Conservation (phyloP, 345 rosid species). For the Noccaea bulbosa region DNA sequence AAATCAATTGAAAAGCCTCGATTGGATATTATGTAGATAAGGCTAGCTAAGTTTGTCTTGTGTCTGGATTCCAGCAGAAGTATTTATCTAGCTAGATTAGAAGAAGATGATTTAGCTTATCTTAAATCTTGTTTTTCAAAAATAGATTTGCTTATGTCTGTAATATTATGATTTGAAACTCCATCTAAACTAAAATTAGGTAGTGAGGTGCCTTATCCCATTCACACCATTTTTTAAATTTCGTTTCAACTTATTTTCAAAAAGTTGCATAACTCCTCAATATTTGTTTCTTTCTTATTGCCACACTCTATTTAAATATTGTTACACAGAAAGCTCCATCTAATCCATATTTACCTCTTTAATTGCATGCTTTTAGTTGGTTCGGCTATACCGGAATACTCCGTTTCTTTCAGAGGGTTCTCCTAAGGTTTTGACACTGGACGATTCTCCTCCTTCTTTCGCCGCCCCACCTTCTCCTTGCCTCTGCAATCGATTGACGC, state of each 20-base stretch:
- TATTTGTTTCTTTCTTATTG: background rate
- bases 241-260: background rate
- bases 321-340: background rate
- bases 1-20: background rate
- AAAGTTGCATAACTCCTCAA: conserved; percentile 1
- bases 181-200: conserved; percentile 36
- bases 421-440: conserved; percentile 26
- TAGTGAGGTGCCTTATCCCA: conserved; percentile 30
- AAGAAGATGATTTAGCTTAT: conserved; percentile 22
- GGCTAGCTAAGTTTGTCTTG: background rate
- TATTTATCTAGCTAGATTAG: conserved; percentile 3
- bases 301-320: background rate
- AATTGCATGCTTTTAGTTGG: background rate
- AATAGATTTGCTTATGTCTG: conserved; percentile 7
- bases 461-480: conserved; percentile 29
- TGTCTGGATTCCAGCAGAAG: conserved; percentile 22
- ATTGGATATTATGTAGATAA: conserved; percentile 1
- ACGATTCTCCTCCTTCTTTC: conserved; percentile 21
- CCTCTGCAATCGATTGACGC: conserved; percentile 10
- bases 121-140: conserved; percentile 25
- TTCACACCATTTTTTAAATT: conserved; percentile 4
- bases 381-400: background rate
- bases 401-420: background rate
- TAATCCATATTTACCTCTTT: conserved; percentile 2
- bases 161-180: conserved; percentile 6